Conservation (phyloP, 2,329 filamentous ascomycete species). For the Botrytis fabae region DNA sequence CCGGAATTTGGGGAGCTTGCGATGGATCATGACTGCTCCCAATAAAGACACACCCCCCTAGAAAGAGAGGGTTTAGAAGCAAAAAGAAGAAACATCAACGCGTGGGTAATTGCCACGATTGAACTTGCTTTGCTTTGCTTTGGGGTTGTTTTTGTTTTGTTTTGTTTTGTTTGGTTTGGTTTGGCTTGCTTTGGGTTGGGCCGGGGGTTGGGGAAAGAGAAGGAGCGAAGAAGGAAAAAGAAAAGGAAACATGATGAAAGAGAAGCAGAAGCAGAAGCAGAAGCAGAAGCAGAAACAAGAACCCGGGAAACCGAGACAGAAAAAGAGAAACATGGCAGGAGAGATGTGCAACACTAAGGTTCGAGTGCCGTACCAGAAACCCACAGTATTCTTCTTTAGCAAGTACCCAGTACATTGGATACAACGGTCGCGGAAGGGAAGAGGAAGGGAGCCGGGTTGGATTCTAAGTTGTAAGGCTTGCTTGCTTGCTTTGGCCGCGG, state of each 20-base stretch:
- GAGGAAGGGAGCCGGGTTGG: background rate
- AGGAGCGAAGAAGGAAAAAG: background rate
- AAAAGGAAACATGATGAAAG: background rate
- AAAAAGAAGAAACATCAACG: background rate
- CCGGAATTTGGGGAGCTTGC: background rate
- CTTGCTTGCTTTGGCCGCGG: background rate
- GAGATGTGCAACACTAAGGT: background rate
- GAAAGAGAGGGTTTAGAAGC: background rate
- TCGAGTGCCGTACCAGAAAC: background rate
- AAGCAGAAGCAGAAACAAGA: background rate
- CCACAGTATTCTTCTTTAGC: background rate
- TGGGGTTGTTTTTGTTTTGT: too few species aligned
- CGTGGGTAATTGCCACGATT: background rate
- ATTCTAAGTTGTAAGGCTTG: background rate
- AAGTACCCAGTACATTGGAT: background rate
- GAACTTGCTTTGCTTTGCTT: background rate
- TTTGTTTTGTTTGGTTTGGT: too few species aligned
- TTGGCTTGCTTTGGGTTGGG: background rate
- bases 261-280: background rate
- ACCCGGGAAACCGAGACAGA: background rate
- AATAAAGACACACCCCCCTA: background rate
- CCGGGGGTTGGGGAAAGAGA: background rate
- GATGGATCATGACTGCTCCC: background rate
- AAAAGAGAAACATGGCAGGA: background rate
- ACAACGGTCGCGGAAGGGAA: constrained; percentile 2